Percentiles rank a stretch among this genome's conserved stretches.
Conservation (phyloP, 2,329 filamentous ascomycete genomes). For the Dryadomyces quercus-mongolicae region DNA sequence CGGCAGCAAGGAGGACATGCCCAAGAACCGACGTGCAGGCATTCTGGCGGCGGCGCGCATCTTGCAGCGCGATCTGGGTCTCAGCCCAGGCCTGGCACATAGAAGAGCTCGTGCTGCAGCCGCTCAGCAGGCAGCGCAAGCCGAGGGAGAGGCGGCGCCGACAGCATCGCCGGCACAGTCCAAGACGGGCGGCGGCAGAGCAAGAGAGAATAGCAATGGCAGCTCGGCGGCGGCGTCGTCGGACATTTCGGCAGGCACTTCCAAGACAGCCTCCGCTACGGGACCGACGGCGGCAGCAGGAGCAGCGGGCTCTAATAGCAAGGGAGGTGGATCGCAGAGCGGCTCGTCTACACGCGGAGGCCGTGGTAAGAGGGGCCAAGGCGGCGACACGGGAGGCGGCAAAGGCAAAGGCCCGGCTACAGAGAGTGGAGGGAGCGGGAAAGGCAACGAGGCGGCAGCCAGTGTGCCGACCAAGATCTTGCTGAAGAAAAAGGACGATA, state of each 20-base stretch:
- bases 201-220: neutral
- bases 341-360: neutral
- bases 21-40: constrained; percentile 46
- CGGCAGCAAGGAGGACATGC: constrained; percentile 25
- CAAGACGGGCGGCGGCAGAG: neutral
- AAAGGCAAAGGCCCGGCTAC: constrained; percentile 16
- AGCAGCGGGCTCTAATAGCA: neutral
- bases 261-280: neutral
- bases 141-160: neutral
- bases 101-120: constrained; percentile 35
- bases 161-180: neutral
- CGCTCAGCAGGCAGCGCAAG: constrained; percentile 32
- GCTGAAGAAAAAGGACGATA: constrained; percentile 25
- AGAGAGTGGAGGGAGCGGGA: constrained; percentile 15
- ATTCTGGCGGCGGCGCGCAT: constrained; percentile 53
- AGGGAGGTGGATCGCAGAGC: neutral
- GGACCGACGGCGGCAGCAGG: too few relatives aligned
- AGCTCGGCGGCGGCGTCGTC: neutral
- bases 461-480: constrained; percentile 18
- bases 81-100: constrained; percentile 51
- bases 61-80: constrained; percentile 52
- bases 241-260: neutral
- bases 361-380: constrained; percentile 12
- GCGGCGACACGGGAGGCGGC: constrained; percentile 13
- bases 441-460: constrained; percentile 11